Conservation (phyloP, 371 early-diverging fungal species). For the Mortierella sp. region DNA sequence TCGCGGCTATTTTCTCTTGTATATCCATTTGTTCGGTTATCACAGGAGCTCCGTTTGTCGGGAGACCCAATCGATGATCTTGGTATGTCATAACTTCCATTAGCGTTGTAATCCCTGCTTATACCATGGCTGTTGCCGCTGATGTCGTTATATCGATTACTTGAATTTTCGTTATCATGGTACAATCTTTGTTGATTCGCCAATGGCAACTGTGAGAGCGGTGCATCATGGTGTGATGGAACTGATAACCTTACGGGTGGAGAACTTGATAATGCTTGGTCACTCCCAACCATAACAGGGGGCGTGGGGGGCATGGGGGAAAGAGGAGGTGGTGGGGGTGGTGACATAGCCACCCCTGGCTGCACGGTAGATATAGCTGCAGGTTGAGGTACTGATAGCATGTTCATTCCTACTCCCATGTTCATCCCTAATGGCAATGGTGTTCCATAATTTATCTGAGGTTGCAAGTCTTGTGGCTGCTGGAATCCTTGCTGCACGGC, state of each 20-base stretch:
- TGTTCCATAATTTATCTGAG: neutral
- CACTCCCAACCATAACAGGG: constrained; percentile 4
- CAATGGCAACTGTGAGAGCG: constrained; percentile 8
- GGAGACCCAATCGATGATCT: constrained; percentile 12
- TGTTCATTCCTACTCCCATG: neutral
- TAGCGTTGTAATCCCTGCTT: constrained; percentile 1
- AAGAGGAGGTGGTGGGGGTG: constrained; percentile 18
- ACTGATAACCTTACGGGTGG: too few species aligned
- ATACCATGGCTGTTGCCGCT: neutral
- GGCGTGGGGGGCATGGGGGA: constrained; percentile 11
- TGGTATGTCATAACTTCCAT: constrained; percentile 6
- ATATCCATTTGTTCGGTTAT: constrained; percentile 9
- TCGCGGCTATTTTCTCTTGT: constrained; percentile 8
- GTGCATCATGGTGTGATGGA: constrained; percentile 3
- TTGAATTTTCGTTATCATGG: constrained; percentile 15
- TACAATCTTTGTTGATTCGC: constrained; percentile 17
- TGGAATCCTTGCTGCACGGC: constrained; percentile 29
- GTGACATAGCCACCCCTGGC: constrained; percentile 22
- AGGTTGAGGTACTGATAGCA: constrained; percentile 7
- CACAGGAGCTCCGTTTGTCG: constrained; percentile 14
- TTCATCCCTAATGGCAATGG: neutral
- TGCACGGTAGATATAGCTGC: neutral
- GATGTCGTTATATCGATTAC: neutral
- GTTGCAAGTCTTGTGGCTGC: neutral
- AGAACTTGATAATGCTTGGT: neutral